Conservation (phyloP, 306 rosid genomes). For the Castanea mollissima region DNA sequence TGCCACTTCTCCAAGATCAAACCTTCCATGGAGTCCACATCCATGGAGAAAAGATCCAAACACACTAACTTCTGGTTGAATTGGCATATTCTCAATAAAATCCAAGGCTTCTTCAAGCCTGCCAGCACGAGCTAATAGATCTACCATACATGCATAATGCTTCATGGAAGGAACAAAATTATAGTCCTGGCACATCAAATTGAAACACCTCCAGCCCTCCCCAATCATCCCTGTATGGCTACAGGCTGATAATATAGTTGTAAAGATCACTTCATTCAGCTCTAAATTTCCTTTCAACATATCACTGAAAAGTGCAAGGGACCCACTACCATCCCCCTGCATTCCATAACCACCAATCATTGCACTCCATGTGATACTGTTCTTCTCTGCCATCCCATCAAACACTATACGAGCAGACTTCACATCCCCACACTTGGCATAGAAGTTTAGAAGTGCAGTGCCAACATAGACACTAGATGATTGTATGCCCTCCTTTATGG, state of each 20-base stretch:
- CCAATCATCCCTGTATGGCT: constrained; percentile 80
- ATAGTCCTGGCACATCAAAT: constrained; percentile 48
- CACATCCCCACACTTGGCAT: constrained; percentile 79
- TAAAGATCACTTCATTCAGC: constrained; percentile 64
- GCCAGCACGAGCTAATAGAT: constrained; percentile 70
- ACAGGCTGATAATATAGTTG: constrained; percentile 62
- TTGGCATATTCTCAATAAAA: constrained; percentile 57
- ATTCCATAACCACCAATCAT: constrained; percentile 80
- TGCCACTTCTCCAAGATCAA: constrained; percentile 65
- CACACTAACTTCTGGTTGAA: constrained; percentile 58
- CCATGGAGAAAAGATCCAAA: constrained; percentile 85
- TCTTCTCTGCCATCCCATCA: constrained; percentile 66
- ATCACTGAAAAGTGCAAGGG: constrained; percentile 54
- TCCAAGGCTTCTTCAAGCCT: constrained; percentile 67
- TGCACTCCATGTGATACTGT: constrained; percentile 64
- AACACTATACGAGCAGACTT: constrained; percentile 58
- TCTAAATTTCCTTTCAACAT: constrained; percentile 55
- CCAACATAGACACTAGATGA: constrained; percentile 55
- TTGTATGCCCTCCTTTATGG: constrained; percentile 46
- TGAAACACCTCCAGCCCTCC: constrained; percentile 62
- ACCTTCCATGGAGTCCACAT: constrained; percentile 75
- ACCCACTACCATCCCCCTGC: constrained; percentile 66
- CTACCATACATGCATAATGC: constrained; percentile 77
- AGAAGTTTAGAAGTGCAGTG: constrained; percentile 68
- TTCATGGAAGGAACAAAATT: constrained; percentile 63